phyloP scores from a whole-genome alignment of 202 grass and related monocot genomes.

The Brachypodium distachyon region DNA sequence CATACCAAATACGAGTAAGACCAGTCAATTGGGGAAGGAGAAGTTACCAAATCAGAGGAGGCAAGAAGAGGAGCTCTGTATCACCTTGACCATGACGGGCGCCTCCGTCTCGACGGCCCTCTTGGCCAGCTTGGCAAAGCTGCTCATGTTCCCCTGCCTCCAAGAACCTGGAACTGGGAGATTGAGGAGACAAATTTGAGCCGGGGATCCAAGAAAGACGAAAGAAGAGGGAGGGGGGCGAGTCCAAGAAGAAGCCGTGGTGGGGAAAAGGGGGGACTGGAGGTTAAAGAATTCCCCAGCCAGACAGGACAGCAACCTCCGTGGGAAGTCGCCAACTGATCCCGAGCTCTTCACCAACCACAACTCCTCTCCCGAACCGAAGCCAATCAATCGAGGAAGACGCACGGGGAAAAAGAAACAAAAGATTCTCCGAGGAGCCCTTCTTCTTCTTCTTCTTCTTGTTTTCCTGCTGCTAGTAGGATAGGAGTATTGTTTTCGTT shows the following conservation, averaged over 20 bases:
- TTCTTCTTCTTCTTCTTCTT: not conserved
- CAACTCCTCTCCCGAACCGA: not conserved
- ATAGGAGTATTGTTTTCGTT: not conserved
- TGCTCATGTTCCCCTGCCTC: slow-evolving; percentile 44
- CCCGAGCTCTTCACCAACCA: slow-evolving; percentile 32
- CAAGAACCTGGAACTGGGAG: slow-evolving; percentile 12
- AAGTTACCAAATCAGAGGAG: not conserved
- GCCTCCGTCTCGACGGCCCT: slow-evolving; percentile 68
- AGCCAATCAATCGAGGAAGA: slow-evolving; percentile 21
- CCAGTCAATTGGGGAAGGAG: slow-evolving; percentile 22
- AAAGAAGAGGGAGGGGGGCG: not conserved
- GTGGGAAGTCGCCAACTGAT: slow-evolving; percentile 28
- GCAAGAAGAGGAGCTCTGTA: not conserved
- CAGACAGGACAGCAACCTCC: slow-evolving; percentile 18
- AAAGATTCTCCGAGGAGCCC: slow-evolving; percentile 3
- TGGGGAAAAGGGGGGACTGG: not conserved
- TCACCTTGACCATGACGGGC: slow-evolving; percentile 94
- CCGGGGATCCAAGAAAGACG: slow-evolving; percentile 41
- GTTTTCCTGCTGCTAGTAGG: too few relatives aligned
- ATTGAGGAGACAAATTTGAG: not conserved
- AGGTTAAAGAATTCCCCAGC: slow-evolving; percentile 12
- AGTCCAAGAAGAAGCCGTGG: slow-evolving; percentile 16
- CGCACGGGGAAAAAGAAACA: not conserved
- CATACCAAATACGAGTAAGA: not conserved
- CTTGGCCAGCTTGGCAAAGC: slow-evolving; percentile 46